These are phyloP conservation scores for Fonsecaea pedrosoi DNA, from an alignment of 2,329 filamentous ascomycete species.

Conservation along the genomic window DNA sequence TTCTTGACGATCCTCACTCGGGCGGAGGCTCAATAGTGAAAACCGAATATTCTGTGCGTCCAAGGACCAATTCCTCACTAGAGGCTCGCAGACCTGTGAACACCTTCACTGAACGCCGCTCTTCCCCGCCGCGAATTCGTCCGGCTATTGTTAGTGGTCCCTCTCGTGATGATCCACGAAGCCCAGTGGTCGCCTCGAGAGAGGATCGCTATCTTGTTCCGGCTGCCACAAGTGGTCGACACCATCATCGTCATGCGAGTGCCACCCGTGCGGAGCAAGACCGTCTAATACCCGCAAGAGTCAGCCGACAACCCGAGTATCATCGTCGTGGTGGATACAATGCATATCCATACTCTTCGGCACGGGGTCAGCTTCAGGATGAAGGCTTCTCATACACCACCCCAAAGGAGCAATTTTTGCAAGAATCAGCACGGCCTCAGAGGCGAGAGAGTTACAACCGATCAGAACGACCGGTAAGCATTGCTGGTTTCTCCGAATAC, in stretches of 20 bases:
- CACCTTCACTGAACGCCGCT: constrained; percentile 30
- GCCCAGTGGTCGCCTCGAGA: constrained; percentile 21
- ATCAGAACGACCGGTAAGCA: constrained; percentile 39
- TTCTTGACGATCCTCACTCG: constrained; percentile 33
- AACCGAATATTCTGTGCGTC: constrained; percentile 41
- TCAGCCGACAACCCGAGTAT: constrained; percentile 33
- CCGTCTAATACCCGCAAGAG: constrained; percentile 27
- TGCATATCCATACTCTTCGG: constrained; percentile 23
- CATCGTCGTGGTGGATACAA: constrained; percentile 38
- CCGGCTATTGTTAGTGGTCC: constrained; percentile 34
- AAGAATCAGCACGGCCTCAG: constrained; percentile 45
- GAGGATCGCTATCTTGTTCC: constrained; percentile 39
- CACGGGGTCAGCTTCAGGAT: constrained; percentile 29
- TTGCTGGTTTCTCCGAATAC: constrained; percentile 35
- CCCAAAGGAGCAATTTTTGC: constrained; percentile 54
- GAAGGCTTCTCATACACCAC: constrained; percentile 55
- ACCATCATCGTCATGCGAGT: constrained; percentile 39
- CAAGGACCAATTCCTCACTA: constrained; percentile 38
- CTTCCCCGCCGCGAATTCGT: constrained; percentile 39
- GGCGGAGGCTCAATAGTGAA: constrained; percentile 33
- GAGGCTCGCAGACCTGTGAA: constrained; percentile 38
- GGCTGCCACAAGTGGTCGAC: constrained; percentile 24
- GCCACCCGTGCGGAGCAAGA: constrained; percentile 37
- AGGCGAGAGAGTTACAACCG: constrained; percentile 44
- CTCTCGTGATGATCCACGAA: constrained; percentile 34